Evolutionary conservation across 495 filamentous ascomycete genomes (phyloP).

Genomic region (Geopyxis carbonaria): DNA sequence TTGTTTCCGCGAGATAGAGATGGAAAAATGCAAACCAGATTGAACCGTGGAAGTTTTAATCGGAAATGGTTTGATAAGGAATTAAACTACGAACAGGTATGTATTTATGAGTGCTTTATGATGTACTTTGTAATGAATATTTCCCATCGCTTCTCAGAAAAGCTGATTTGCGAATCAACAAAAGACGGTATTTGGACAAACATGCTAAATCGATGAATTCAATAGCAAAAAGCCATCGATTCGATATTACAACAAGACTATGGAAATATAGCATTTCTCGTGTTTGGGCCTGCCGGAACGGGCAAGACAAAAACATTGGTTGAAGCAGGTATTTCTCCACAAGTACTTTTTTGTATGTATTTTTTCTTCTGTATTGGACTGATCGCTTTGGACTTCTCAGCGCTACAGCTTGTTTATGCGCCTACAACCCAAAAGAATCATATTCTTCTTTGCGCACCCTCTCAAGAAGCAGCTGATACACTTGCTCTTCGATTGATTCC

Average conservation of each 20-base stretch:
- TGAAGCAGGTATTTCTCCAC: conserved; percentile 26
- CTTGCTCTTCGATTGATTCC: conserved; percentile 31
- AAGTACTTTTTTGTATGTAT: conserved; percentile 21
- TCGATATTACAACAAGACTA: conserved; percentile 31
- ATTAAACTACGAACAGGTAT: conserved; percentile 34
- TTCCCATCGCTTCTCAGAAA: too few species aligned
- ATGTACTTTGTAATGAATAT: not conserved
- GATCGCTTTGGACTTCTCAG: conserved; percentile 8
- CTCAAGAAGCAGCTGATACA: conserved; percentile 39
- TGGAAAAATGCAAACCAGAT: conserved; percentile 27
- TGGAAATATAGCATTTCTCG: conserved; percentile 35
- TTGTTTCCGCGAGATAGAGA: conserved; percentile 32
- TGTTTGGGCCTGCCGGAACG: conserved; percentile 38
- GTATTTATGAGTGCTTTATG: conserved; percentile 2
- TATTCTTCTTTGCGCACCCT: conserved; percentile 40
- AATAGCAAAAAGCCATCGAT: conserved; percentile 30
- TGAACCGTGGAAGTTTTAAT: conserved; percentile 25
- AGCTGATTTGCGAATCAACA: conserved; percentile 22
- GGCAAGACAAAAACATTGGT: conserved; percentile 41
- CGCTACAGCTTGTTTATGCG: conserved; percentile 22
- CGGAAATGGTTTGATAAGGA: conserved; percentile 28
- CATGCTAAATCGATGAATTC: conserved; percentile 17
- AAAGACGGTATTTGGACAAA: conserved; percentile 12
- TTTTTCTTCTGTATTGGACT: conserved; percentile 27
- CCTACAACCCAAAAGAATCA: conserved; percentile 25